These are phyloP conservation scores for Dictyostelium discoideum DNA, from an alignment of 78 protist species.

Conservation along the genomic window DNA sequence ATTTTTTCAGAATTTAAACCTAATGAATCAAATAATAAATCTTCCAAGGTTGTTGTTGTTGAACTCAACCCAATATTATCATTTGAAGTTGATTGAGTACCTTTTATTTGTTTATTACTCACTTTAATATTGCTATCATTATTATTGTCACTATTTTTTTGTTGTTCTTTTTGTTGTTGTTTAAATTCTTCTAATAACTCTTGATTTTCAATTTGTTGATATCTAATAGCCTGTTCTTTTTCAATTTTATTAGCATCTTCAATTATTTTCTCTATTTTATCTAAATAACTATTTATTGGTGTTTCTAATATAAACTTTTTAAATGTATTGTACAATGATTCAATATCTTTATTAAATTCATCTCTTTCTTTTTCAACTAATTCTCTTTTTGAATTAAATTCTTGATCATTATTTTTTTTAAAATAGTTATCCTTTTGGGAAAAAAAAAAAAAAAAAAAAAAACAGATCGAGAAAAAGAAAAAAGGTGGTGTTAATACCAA, in stretches of 20 bases:
- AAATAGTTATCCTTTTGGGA: background rate
- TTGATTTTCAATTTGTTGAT: background rate
- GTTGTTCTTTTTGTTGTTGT: background rate
- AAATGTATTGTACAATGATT: background rate
- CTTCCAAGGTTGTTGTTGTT: background rate
- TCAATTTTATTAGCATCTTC: background rate
- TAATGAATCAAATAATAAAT: background rate
- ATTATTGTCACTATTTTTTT: no score
- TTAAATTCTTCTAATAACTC: background rate
- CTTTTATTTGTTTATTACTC: no score
- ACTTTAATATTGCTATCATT: no score
- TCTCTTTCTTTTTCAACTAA: background rate
- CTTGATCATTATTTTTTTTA: background rate
- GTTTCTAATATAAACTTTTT: background rate
- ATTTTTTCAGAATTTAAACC: background rate
- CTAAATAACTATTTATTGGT: background rate
- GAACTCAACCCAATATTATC: background rate
- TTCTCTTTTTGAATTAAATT: background rate
- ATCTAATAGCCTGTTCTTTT: background rate
- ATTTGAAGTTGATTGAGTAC: background rate
- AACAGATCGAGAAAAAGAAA: no score
- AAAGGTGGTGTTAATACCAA: background rate
- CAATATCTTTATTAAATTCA: background rate
- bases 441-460: background rate
- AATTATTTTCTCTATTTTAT: background rate